Conservation (phyloP, 176 grass and related monocot species). For the Zea luxurians region DNA sequence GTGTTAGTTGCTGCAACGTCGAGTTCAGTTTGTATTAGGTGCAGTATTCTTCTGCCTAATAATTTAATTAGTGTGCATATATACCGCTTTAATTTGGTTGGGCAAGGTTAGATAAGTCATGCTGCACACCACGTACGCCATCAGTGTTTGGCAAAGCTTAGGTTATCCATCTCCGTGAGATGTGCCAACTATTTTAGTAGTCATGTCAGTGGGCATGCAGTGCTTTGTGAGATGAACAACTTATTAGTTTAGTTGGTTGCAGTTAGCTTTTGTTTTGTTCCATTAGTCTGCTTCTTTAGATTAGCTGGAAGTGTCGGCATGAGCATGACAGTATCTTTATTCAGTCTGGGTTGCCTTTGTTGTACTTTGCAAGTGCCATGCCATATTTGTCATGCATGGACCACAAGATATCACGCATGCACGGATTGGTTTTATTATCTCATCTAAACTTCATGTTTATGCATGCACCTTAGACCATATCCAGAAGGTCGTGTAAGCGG, state of each 20-base stretch:
- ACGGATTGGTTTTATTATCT: neutral
- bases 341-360: constrained; percentile 37
- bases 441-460: constrained; percentile 11
- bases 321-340: constrained; percentile 53
- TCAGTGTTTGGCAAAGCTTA: constrained; percentile 60
- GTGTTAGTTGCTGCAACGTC: neutral
- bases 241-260: constrained; percentile 34
- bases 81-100: constrained; percentile 16
- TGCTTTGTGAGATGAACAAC: constrained; percentile 32
- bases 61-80: neutral
- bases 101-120: constrained; percentile 57
- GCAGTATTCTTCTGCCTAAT: neutral
- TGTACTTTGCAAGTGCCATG: constrained; percentile 51
- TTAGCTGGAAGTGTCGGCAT: constrained; percentile 39
- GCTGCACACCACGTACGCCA: constrained; percentile 46
- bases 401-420: neutral
- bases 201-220: constrained; percentile 12
- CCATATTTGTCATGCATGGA: constrained; percentile 44
- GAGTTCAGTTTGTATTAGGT: constrained; percentile 25
- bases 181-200: constrained; percentile 46
- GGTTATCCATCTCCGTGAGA: constrained; percentile 60
- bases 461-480: neutral
- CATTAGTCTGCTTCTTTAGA: constrained; percentile 24
- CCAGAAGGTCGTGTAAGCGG: too few species aligned
- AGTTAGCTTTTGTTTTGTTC: constrained; percentile 43